Evolutionary conservation across 371 early-diverging fungal species (phyloP), one percentile per base, ranked within the genome.

Genomic region (Mortierella polycephala): DNA sequence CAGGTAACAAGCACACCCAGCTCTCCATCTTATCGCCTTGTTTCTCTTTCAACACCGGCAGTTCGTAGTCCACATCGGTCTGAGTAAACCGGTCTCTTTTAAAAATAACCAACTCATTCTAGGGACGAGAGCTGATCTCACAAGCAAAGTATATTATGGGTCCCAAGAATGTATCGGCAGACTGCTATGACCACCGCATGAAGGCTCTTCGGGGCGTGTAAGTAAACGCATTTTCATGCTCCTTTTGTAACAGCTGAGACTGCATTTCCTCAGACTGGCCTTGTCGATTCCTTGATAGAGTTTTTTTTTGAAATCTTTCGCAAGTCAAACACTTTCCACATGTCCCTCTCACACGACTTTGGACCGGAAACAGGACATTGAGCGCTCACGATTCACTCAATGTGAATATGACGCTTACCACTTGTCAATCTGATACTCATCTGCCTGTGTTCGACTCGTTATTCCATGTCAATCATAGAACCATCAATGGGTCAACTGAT

Each of bases 91-190:
- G 6, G 2, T 13, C 37, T 20, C 47, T 12, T 41, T 49, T 20
- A 16, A 6, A 46, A 50, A 23, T 8, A 20, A 10, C 14, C 21
- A 16, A 21, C 50, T 44, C 11, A 13, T 40, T 40, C 14, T 53
- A 77, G 79, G 73, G 79, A 23, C 69, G 69, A 8, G 79, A 77
- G 47, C 60, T 58, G 45, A 77, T 77, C 40, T 71, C 79, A 2
- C 66, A 77, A 39, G 79, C 79, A 50, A 77, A 77, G 68, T 77
- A 77, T 21, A 72, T 72, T 44, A 77, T 77, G 79, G 79, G 79
- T 0, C 79, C 79, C 39, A 60, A 55, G 57, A 77, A 77, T 46
- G 79, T 77, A 16, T 77, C 79, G 13, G 60, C 73, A 42, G 79
- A 72, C 40, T 77, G 79, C 44, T 77, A 77, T 51, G 79, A 77